Percentiles rank a stretch among this genome's conserved stretches.
Conservation (phyloP, 352 stramenopile species). For the Globisporangium sylvaticum region DNA sequence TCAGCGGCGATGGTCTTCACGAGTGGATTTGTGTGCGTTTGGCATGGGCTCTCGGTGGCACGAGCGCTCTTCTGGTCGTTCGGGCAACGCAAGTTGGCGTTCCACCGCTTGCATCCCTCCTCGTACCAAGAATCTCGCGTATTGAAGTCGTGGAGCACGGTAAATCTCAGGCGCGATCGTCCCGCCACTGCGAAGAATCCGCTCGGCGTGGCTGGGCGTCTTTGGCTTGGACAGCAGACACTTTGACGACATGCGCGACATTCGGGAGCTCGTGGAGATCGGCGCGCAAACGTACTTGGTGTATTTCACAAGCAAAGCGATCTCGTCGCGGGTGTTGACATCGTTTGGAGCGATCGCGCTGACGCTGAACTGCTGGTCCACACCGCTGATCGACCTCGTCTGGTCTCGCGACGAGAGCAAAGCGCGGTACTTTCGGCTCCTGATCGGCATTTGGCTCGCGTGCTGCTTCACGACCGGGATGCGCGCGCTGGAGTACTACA, state of each 20-base stretch:
- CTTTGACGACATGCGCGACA: not conserved
- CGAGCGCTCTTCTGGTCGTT: not conserved
- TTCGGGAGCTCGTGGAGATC: constrained; percentile 3
- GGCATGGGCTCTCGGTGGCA: not conserved
- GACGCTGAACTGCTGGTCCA: constrained; percentile 5
- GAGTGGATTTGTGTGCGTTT: not conserved
- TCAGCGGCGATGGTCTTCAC: not conserved
- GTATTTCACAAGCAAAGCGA: not conserved
- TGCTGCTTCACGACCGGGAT: constrained; percentile 8
- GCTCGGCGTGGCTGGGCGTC: not conserved
- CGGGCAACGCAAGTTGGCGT: not conserved
- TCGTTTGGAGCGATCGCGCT: not conserved
- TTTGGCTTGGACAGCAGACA: not conserved
- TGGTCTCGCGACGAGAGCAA: not conserved
- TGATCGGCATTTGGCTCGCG: not conserved
- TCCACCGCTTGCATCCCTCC: not conserved
- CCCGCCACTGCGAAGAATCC: not conserved
- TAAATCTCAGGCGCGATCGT: not conserved
- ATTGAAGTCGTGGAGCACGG: not conserved
- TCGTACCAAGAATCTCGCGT: not conserved
- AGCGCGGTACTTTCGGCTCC: not conserved
- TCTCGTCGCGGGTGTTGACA: not conserved
- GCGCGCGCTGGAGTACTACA: not conserved
- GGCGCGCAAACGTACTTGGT: constrained; percentile 2
- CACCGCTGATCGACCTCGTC: not conserved